phyloP scores from a whole-genome alignment of 805 yeast genomes.

The Candida stauntonica region DNA sequence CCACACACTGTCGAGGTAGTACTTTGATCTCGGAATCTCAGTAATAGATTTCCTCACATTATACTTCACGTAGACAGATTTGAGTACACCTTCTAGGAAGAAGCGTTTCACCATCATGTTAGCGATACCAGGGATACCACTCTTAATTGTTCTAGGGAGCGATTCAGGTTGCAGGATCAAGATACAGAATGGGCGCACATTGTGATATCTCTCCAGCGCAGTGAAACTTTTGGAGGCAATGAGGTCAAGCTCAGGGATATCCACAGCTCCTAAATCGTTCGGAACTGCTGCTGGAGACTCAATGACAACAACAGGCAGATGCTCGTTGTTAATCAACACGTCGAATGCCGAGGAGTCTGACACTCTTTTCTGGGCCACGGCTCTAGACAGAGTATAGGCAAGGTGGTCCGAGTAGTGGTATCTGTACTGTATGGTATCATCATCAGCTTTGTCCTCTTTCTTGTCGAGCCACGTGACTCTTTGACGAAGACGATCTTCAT shows the following conservation, averaged over 20 bases:
- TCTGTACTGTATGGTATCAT: slow-evolving; percentile 30
- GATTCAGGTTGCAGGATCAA: slow-evolving; percentile 75
- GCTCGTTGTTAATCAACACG: slow-evolving; percentile 64
- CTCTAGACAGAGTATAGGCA: slow-evolving; percentile 76
- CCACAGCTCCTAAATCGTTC: slow-evolving; percentile 27
- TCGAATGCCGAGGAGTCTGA: slow-evolving; percentile 93
- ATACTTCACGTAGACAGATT: slow-evolving; percentile 80
- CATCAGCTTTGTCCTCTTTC: slow-evolving; percentile 23
- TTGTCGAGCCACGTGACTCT: slow-evolving; percentile 63
- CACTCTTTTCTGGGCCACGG: slow-evolving; percentile 59
- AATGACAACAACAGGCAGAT: slow-evolving; percentile 77
- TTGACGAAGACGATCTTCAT: slow-evolving; percentile 88
- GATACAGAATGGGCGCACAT: slow-evolving; percentile 76
- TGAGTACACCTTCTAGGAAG: slow-evolving; percentile 73
- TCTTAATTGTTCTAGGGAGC: slow-evolving; percentile 76
- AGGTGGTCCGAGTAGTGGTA: slow-evolving; percentile 87
- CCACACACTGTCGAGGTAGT: slow-evolving; percentile 80
- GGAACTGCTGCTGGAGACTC: slow-evolving; percentile 59
- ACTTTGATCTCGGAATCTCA: slow-evolving; percentile 69
- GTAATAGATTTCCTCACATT: slow-evolving; percentile 59
- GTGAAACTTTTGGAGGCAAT: slow-evolving; percentile 44
- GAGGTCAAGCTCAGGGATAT: slow-evolving; percentile 41
- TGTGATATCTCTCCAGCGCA: slow-evolving; percentile 53
- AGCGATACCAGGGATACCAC: slow-evolving; percentile 90
- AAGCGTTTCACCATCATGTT: slow-evolving; percentile 77